Evolutionary conservation across 176 grass and related monocot species (phyloP).

Genomic region (Oryza glaberrima): DNA sequence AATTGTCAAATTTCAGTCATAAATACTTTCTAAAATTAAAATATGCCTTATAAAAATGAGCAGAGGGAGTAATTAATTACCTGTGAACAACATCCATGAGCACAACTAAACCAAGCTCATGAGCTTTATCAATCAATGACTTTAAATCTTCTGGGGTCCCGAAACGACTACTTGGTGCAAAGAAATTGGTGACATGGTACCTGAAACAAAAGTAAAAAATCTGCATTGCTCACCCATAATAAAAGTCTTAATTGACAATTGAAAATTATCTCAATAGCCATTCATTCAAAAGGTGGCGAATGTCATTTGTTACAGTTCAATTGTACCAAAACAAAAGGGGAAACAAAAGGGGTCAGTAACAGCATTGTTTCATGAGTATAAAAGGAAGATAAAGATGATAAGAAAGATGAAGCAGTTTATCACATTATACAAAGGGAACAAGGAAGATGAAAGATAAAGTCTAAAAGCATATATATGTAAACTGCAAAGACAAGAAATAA

Average conservation of each 20-base stretch:
- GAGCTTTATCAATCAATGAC: constrained; percentile 94
- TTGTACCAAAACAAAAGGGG: not conserved
- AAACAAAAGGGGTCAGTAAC: not conserved
- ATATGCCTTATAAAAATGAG: no score
- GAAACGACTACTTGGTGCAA: constrained; percentile 97
- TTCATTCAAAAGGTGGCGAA: not conserved
- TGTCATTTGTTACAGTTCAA: constrained; percentile 1
- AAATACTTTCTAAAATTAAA: no score
- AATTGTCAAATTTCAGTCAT: no score
- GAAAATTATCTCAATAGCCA: constrained; percentile 9
- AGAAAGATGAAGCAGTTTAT: constrained; percentile 18
- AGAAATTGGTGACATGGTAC: constrained; percentile 99
- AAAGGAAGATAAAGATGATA: not conserved
- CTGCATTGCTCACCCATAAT: not conserved
- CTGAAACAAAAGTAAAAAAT: constrained; percentile 59
- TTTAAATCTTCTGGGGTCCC: constrained; percentile 96
- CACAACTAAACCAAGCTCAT: constrained; percentile 90
- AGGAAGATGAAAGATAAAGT: not conserved
- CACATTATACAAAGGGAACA: constrained; percentile 9
- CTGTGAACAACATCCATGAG: constrained; percentile 99
- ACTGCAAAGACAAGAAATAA: not conserved
- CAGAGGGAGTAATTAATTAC: constrained; percentile 39
- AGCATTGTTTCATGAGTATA: not conserved
- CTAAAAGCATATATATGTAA: not conserved
- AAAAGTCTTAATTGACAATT: not conserved